Evolutionary conservation across 106 monocot genomes (phyloP).

Genomic region (Iris macrosiphon): DNA sequence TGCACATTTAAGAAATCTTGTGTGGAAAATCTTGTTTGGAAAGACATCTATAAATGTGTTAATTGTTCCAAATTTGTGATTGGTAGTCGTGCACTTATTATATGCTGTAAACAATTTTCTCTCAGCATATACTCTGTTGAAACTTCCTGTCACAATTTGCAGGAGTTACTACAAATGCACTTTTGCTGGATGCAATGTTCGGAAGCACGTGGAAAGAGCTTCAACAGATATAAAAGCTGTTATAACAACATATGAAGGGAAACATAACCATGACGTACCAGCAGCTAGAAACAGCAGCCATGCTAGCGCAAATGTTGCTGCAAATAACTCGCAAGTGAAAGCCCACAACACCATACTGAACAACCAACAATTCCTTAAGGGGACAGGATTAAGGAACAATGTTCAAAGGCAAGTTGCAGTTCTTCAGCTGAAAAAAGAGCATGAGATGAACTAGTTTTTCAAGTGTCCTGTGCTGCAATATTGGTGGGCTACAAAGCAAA

Average conservation of each 20-base stretch:
- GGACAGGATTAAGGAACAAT: slow-evolving; percentile 23
- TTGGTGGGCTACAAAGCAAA: neutral
- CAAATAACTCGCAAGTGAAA: slow-evolving; percentile 18
- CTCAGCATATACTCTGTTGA: too few species aligned
- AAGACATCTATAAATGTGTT: too few species aligned
- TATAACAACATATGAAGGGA: slow-evolving; percentile 75
- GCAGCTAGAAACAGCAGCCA: slow-evolving; percentile 46
- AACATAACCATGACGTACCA: slow-evolving; percentile 80
- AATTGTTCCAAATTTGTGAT: too few species aligned
- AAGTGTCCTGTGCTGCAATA: too few species aligned
- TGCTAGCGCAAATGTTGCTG: slow-evolving; percentile 4
- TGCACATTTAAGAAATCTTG: too few species aligned
- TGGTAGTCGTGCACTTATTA: too few species aligned
- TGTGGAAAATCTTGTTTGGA: too few species aligned
- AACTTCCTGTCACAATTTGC: neutral
- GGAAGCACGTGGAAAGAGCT: slow-evolving; percentile 81
- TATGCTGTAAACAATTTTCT: too few species aligned
- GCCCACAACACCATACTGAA: slow-evolving; percentile 15
- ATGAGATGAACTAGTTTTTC: slow-evolving; percentile 10
- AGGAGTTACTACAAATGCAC: slow-evolving; percentile 93
- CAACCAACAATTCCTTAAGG: slow-evolving; percentile 21
- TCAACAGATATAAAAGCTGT: slow-evolving; percentile 52
- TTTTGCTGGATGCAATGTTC: slow-evolving; percentile 53
- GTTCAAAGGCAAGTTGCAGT: slow-evolving; percentile 22
- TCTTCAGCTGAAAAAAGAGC: slow-evolving; percentile 57